Conservation (phyloP, 73 alveolate species). For the Tetrahymena thermophila region DNA sequence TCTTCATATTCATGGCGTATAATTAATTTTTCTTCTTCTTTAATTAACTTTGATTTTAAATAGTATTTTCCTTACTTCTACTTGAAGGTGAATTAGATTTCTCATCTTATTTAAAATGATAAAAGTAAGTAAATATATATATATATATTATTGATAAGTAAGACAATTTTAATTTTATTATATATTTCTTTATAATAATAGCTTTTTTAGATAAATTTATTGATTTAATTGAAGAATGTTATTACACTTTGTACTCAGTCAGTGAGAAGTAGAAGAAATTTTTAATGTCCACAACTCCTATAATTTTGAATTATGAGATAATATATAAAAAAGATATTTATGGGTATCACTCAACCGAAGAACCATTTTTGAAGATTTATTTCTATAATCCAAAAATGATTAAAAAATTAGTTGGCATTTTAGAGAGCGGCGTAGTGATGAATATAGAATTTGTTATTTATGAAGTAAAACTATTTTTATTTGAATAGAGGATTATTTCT, state of each 20-base stretch:
- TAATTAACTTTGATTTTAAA: not conserved
- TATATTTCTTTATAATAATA: not conserved
- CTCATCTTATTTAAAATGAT: not conserved
- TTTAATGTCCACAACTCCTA: not conserved
- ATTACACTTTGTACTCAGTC: not conserved
- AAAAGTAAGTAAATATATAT: not conserved
- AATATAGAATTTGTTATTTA: not conserved
- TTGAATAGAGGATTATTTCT: not conserved
- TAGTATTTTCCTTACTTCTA: not conserved
- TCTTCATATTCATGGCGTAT: not conserved
- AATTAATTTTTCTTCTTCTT: not conserved
- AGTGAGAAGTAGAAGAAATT: not conserved
- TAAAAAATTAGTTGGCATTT: not conserved
- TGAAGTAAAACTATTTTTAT: not conserved
- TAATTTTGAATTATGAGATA: not conserved
- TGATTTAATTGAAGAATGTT: not conserved
- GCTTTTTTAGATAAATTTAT: not conserved
- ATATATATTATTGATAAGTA: not conserved
- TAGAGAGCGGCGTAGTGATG: not conserved
- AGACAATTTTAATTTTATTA: not conserved
- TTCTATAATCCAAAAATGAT: not conserved
- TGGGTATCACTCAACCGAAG: not conserved
- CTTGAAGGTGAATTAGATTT: not conserved
- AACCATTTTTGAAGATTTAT: not conserved
- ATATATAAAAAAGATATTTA: not conserved